These are phyloP conservation scores for Pleurotus pulmonarius DNA, from an alignment of 768 basidiomycete species.

Conservation along the genomic window DNA sequence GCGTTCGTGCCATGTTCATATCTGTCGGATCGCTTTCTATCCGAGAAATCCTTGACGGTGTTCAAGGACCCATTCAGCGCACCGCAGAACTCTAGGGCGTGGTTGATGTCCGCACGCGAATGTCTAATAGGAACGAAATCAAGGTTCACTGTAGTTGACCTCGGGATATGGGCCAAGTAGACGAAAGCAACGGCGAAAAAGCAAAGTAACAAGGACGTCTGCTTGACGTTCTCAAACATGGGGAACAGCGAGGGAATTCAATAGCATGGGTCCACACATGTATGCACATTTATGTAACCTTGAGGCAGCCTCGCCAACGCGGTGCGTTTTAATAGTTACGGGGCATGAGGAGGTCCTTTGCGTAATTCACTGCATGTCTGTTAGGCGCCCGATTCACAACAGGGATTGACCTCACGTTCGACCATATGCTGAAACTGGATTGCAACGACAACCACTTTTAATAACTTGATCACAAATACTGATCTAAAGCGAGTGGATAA, in stretches of 20 bases:
- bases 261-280: not conserved
- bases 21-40: slow-evolving; percentile 47
- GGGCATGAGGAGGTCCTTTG: too few species aligned
- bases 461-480: too few species aligned
- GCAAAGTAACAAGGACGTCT: not conserved
- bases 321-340: not conserved
- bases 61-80: not conserved
- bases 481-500: too few species aligned
- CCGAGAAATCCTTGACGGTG: not conserved
- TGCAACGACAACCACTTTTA: too few species aligned
- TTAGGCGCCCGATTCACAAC: too few species aligned
- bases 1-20: slow-evolving; percentile 59
- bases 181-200: not conserved
- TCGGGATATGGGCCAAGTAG: not conserved
- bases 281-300: not conserved
- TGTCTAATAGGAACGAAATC: not conserved
- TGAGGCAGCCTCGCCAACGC: slow-evolving; percentile 3
- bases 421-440: too few species aligned
- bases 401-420: too few species aligned
- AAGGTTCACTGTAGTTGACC: not conserved
- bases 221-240: not conserved
- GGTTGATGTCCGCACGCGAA: not conserved
- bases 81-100: not conserved
- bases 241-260: not conserved
- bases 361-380: too few species aligned